phyloP scores from a whole-genome alignment of 1,139 yeast species.

The Suhomyces wounanorum region DNA sequence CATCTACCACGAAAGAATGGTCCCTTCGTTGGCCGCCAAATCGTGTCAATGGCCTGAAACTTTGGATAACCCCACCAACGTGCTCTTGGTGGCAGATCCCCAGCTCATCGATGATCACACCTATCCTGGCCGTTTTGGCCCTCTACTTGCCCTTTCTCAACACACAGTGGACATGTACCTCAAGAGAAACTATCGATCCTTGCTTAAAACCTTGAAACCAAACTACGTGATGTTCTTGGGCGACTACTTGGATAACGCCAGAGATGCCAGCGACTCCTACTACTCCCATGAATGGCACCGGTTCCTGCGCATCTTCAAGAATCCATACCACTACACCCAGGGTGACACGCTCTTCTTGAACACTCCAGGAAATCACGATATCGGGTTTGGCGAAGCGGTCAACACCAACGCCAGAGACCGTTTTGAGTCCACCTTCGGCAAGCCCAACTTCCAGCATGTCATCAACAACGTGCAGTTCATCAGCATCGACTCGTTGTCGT shows the following conservation, averaged over 20 bases:
- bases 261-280: slow-evolving; percentile 44
- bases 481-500: slow-evolving; percentile 46
- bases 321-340: slow-evolving; percentile 21
- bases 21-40: slow-evolving; percentile 30
- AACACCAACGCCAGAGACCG: slow-evolving; percentile 37
- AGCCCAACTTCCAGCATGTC: slow-evolving; percentile 32
- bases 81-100: slow-evolving; percentile 48
- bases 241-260: slow-evolving; percentile 56
- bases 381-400: slow-evolving; percentile 56
- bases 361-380: slow-evolving; percentile 60
- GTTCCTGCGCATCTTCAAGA: slow-evolving; percentile 41
- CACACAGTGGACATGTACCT: slow-evolving; percentile 54
- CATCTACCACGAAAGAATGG: slow-evolving; percentile 35
- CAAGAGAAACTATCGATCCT: slow-evolving; percentile 45
- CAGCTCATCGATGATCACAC: slow-evolving; percentile 51
- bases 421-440: slow-evolving; percentile 43
- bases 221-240: slow-evolving; percentile 53
- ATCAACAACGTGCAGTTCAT: slow-evolving; percentile 48
- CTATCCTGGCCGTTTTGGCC: slow-evolving; percentile 47
- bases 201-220: slow-evolving; percentile 42
- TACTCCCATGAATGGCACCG: slow-evolving; percentile 39
- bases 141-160: slow-evolving; percentile 41
- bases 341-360: slow-evolving; percentile 34
- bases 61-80: slow-evolving; percentile 17
- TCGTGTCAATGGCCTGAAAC: slow-evolving; percentile 39